These are phyloP conservation scores for Zygoascus bituminiphila DNA, from an alignment of 805 yeast species.

Conservation along the genomic window DNA sequence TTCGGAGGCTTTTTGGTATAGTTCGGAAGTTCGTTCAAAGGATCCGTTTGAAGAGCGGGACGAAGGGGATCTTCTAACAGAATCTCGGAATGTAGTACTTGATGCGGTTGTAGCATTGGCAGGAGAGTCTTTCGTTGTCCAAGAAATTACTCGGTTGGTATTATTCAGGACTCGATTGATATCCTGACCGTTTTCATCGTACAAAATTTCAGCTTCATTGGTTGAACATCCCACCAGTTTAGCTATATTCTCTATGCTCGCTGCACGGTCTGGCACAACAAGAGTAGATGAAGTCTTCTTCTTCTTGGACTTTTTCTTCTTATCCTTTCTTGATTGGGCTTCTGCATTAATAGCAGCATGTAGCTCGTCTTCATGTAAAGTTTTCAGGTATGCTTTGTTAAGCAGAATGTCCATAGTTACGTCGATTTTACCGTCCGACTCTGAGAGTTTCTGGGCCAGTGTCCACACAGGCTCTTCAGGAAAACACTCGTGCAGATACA, in stretches of 20 bases:
- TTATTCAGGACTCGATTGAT: constrained; percentile 6
- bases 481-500: constrained; percentile 14
- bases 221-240: background rate
- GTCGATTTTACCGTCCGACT: constrained; percentile 13
- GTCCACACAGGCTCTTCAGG: constrained; percentile 12
- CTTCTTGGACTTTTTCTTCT: background rate
- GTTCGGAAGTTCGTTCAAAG: background rate
- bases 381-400: constrained; percentile 5
- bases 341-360: background rate
- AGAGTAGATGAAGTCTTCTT: background rate
- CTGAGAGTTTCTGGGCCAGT: constrained; percentile 9
- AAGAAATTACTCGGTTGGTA: background rate
- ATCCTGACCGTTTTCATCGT: constrained; percentile 10
- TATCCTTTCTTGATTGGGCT: background rate
- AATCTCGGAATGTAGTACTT: background rate
- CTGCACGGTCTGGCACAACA: background rate
- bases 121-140: background rate
- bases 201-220: constrained; percentile 7
- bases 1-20: constrained; percentile 8
- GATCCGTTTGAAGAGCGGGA: no score
- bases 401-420: constrained; percentile 14
- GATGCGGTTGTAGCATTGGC: background rate
- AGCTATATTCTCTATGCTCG: background rate
- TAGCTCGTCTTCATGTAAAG: constrained; percentile 5
- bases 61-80: background rate